A percentile compares a stretch with the other conserved stretches of the same genome.
phyloP scores from a whole-genome alignment of 768 basidiomycete species.

The Pleurotus ostreatus region DNA sequence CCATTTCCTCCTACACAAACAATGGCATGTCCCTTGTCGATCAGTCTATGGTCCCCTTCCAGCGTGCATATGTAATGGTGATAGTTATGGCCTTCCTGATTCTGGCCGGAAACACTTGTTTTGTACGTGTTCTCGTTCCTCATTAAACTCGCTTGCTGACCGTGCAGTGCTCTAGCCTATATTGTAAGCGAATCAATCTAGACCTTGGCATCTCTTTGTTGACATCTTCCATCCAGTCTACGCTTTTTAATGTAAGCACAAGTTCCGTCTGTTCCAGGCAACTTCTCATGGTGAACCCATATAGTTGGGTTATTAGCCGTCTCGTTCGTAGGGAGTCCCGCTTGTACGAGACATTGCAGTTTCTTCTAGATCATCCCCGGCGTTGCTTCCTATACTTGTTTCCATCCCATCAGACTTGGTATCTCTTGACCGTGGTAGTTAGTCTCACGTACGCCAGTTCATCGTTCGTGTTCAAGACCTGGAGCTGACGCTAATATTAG shows the following conservation, averaged over 20 bases:
- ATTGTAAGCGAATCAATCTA: slow-evolving; percentile 52
- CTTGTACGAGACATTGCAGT: slow-evolving; percentile 75
- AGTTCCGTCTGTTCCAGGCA: too few relatives aligned
- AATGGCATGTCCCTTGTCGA: slow-evolving; percentile 85
- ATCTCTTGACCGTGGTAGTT: slow-evolving; percentile 76
- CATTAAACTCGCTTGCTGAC: too few relatives aligned
- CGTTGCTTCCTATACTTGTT: slow-evolving; percentile 89
- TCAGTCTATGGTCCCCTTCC: slow-evolving; percentile 88
- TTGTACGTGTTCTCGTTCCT: slow-evolving; percentile 46
- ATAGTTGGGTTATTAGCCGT: slow-evolving; percentile 73
- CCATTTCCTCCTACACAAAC: slow-evolving; percentile 84
- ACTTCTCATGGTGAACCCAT: background rate
- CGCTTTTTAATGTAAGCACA: slow-evolving; percentile 73
- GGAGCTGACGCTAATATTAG: slow-evolving; percentile 29
- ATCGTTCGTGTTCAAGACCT: too few relatives aligned
- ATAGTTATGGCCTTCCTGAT: slow-evolving; percentile 67
- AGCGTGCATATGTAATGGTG: slow-evolving; percentile 81
- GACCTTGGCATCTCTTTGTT: too few relatives aligned
- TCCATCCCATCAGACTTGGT: slow-evolving; percentile 92
- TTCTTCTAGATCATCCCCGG: slow-evolving; percentile 91
- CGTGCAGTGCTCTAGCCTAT: slow-evolving; percentile 52
- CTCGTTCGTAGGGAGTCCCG: slow-evolving; percentile 53
- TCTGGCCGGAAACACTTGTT: slow-evolving; percentile 89
- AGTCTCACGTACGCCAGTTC: slow-evolving; percentile 16
- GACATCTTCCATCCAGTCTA: slow-evolving; percentile 38